Base-by-base conservation (phyloP, 2,329 filamentous ascomycete genomes). In the Penicillium sumatraense region DNA sequence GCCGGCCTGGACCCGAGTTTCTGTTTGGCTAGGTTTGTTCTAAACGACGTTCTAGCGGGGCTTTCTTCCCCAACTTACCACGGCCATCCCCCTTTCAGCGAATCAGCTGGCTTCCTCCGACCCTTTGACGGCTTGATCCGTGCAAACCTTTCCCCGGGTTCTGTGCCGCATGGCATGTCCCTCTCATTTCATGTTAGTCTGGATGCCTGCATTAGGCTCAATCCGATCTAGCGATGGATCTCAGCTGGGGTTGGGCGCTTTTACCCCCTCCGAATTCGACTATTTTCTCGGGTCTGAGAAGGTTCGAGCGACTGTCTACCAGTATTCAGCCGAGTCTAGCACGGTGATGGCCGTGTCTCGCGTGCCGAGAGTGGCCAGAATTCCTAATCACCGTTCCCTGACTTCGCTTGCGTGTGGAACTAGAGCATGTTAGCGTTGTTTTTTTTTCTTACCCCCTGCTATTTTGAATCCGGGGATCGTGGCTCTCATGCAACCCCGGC, bases 1-100 rank as follows among this genome's bases (percentile, higher is more conserved):
- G 41, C 51, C 61, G 62, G 61, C 27, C 29, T 33, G 36, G 59
- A 65, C 35, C 66, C 67, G 67, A 68, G 60, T 36, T 13, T 64
- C 56, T 68, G 59, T 61, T 55, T 69, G 67, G 67, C 49, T 42
- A 24, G 47, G 51, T 35, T 21, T 51, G 26, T 51, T 54, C 36
- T 46, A 40, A 44, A 40, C 40, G 38, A 35, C 3, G 27, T 40
- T 40, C 38, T 41, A 24, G 21, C 20, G 38, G 21, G 38, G 16
- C 21, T 23, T 24, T 18, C 9, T 6, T 24, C 38, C 46, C 18
- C 18, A 36, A 49, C 31, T 24, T 16, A 35, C 18, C 26, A 41
- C 24, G 33, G 42, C 20, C 35, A 23, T 21, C 6, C 16, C 29
- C 10, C 24, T 20, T 27, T 31, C 13, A 46, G 41, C 47, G 48